Evolutionary conservation across 2,329 filamentous ascomycete genomes (phyloP).

Genomic region (Cladosporium sphaerospermum): DNA sequence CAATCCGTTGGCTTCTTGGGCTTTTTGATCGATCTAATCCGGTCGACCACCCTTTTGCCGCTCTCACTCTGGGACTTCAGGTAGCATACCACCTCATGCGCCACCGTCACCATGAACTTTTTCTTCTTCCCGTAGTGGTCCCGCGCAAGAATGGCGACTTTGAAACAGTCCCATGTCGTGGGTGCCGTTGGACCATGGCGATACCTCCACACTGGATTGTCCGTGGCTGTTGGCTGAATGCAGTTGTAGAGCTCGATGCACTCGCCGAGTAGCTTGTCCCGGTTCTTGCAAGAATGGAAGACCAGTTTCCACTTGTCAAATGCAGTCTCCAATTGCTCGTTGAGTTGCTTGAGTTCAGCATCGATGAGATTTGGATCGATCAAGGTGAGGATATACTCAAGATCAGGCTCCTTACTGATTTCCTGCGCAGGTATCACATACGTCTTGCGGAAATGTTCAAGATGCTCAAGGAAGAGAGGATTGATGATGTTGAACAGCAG

Average conservation of each 20-base stretch:
- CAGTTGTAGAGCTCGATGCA: background rate
- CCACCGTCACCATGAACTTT: background rate
- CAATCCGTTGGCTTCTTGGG: background rate
- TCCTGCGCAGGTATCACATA: background rate
- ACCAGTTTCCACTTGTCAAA: background rate
- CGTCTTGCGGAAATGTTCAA: constrained; percentile 12
- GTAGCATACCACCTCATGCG: background rate
- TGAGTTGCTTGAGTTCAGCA: background rate
- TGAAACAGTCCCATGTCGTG: background rate
- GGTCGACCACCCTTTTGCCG: background rate
- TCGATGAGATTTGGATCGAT: background rate
- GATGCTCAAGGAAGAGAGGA: constrained; percentile 17
- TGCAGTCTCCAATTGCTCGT: background rate
- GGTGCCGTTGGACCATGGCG: background rate
- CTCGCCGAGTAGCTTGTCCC: background rate
- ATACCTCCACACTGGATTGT: background rate
- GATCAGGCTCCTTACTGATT: background rate
- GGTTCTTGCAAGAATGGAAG: background rate
- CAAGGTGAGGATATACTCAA: background rate
- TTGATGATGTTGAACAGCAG: constrained; percentile 34
- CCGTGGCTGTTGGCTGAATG: background rate
- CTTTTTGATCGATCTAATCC: background rate
- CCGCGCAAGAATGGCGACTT: constrained; percentile 12
- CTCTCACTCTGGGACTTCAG: constrained; percentile 1
- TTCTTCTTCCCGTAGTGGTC: constrained; percentile 2